phyloP scores from a whole-genome alignment of 2,329 filamentous ascomycete genomes.

The Tolypocladium inflatum region DNA sequence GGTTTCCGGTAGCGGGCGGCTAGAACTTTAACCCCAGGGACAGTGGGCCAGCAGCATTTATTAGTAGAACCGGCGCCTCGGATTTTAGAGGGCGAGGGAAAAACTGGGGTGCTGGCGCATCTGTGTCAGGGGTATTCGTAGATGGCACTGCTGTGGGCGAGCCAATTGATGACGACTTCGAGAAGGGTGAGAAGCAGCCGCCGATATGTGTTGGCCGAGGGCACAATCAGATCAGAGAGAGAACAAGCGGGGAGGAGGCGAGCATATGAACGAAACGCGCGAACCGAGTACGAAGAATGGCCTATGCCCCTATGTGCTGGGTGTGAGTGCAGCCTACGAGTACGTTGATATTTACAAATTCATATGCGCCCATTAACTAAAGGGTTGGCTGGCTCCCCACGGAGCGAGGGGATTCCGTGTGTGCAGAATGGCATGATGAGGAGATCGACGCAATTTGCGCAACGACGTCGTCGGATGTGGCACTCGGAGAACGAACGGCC shows the following conservation, averaged over 20 bases:
- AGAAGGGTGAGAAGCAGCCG: neutral
- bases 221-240: neutral
- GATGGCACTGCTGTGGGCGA: neutral
- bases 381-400: neutral
- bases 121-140: too few species aligned
- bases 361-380: neutral
- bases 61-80: neutral
- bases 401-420: conserved; percentile 1
- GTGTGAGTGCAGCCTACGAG: too few species aligned
- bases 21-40: neutral
- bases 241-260: neutral
- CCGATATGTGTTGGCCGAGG: neutral
- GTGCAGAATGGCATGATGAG: conserved; percentile 2
- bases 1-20: neutral
- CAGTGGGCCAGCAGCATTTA: neutral
- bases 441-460: neutral
- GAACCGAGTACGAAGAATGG: neutral
- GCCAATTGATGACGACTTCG: neutral
- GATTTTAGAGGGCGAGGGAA: neutral
- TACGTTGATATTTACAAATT: neutral
- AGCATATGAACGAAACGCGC: neutral
- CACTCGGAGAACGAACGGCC: neutral
- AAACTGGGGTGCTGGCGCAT: neutral
- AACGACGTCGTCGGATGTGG: neutral
- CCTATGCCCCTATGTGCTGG: neutral